A percentile compares a stretch with the other conserved stretches of the same genome.
Conservation (phyloP, 345 rosid genomes). For the Toxicodendron radicans region DNA sequence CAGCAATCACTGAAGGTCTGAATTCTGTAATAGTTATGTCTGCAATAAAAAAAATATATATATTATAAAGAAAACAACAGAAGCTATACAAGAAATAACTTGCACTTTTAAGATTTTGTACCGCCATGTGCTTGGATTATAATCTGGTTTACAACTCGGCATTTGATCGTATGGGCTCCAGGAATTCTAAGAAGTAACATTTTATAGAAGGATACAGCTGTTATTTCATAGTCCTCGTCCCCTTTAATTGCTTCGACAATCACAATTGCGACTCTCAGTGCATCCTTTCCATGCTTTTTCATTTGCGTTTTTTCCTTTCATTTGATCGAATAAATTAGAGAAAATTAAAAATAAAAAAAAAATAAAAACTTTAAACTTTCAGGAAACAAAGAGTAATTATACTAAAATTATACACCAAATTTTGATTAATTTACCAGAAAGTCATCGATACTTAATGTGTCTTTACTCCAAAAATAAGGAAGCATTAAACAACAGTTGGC, state of each 20-base stretch:
- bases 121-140: not conserved
- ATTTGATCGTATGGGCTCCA: not conserved
- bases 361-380: not conserved
- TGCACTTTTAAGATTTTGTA: not conserved
- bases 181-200: not conserved
- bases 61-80: not conserved
- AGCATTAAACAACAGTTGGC: not conserved
- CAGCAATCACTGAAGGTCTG: no score
- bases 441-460: not conserved
- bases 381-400: no score
- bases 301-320: not conserved
- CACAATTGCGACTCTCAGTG: not conserved
- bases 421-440: slow-evolving; percentile 9
- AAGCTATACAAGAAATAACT: no score
- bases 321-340: not conserved
- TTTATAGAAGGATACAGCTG: not conserved
- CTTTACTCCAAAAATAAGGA: no score
- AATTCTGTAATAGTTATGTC: no score
- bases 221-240: not conserved
- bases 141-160: not conserved
- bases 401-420: no score
- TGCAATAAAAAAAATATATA: no score
- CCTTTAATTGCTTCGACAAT: slow-evolving; percentile 4
- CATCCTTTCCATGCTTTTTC: not conserved
- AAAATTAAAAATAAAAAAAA: no score